Percentiles rank a stretch among this genome's conserved stretches.
Conservation (phyloP, 805 yeast species). For the Saccharomycopsis sp. region DNA sequence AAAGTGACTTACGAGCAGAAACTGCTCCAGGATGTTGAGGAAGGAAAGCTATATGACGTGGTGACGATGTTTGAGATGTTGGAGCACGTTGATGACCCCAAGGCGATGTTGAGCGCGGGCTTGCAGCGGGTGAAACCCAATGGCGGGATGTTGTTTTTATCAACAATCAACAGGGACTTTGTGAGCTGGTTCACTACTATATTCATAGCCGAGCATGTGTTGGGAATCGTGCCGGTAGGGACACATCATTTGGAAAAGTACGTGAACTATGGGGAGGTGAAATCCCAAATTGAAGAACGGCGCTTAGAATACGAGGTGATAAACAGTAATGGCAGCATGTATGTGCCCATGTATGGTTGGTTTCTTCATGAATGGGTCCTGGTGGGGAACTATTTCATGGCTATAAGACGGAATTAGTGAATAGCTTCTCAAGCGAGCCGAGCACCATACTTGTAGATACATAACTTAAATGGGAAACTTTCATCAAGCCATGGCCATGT, state of each 20-base stretch:
- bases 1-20: constrained; percentile 53
- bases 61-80: constrained; percentile 90
- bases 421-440: no score
- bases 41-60: constrained; percentile 46
- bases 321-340: constrained; percentile 68
- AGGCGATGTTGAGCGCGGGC: constrained; percentile 61
- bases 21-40: constrained; percentile 54
- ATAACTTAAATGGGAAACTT: no score
- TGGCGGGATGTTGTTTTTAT: constrained; percentile 78
- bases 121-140: constrained; percentile 53
- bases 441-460: no score
- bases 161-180: constrained; percentile 86
- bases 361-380: constrained; percentile 47
- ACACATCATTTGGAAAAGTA: constrained; percentile 86
- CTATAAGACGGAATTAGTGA: constrained; percentile 53
- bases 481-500: no score
- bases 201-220: constrained; percentile 73
- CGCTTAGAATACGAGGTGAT: constrained; percentile 45
- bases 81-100: constrained; percentile 88
- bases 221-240: constrained; percentile 80
- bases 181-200: constrained; percentile 90
- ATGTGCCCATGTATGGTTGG: constrained; percentile 84
- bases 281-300: constrained; percentile 47
- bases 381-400: constrained; percentile 85
- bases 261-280: constrained; percentile 64